Evolutionary conservation across 2,329 filamentous ascomycete genomes (phyloP).

Genomic region (Sphaerulina populicola): DNA sequence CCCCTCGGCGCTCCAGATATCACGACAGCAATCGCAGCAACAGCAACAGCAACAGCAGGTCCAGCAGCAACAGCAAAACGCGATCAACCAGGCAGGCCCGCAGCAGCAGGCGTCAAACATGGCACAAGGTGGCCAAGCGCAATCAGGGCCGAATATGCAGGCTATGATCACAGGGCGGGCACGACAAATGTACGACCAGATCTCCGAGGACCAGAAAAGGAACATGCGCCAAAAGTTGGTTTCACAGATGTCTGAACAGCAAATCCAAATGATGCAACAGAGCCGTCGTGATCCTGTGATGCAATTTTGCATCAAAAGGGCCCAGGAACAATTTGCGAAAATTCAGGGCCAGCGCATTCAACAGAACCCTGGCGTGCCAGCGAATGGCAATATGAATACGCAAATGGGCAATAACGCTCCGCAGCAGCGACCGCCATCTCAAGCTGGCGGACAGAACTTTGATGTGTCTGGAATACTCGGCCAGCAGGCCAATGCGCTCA

Average conservation of each 20-base stretch:
- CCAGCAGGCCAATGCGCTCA: constrained; percentile 55
- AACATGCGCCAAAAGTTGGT: constrained; percentile 21
- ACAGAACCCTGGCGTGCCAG: constrained; percentile 8
- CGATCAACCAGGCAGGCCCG: constrained; percentile 14
- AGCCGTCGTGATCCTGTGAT: constrained; percentile 23
- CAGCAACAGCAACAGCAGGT: constrained; percentile 22
- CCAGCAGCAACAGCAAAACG: constrained; percentile 25
- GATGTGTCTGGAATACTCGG: constrained; percentile 51
- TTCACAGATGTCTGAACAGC: constrained; percentile 16
- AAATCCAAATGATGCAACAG: constrained; percentile 14
- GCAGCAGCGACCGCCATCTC: constrained; percentile 34
- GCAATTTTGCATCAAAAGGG: constrained; percentile 17
- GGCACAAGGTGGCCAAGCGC: constrained; percentile 11
- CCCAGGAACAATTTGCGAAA: constrained; percentile 11
- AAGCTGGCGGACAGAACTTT: constrained; percentile 27
- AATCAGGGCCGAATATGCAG: constrained; percentile 6
- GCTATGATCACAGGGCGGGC: constrained; percentile 17
- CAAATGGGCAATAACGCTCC: constrained; percentile 24
- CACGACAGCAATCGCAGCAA: constrained; percentile 18
- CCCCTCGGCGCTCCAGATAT: constrained; percentile 23
- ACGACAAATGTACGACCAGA: constrained; percentile 17
- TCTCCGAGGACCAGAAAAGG: constrained; percentile 24
- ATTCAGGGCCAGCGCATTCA: constrained; percentile 11
- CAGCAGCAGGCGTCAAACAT: constrained; percentile 15
- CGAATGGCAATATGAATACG: constrained; percentile 24